Percentiles rank a stretch among this genome's conserved stretches.
These are phyloP conservation scores for Candida lessepsii DNA, from an alignment of 805 yeast genomes.

Conservation along the genomic window DNA sequence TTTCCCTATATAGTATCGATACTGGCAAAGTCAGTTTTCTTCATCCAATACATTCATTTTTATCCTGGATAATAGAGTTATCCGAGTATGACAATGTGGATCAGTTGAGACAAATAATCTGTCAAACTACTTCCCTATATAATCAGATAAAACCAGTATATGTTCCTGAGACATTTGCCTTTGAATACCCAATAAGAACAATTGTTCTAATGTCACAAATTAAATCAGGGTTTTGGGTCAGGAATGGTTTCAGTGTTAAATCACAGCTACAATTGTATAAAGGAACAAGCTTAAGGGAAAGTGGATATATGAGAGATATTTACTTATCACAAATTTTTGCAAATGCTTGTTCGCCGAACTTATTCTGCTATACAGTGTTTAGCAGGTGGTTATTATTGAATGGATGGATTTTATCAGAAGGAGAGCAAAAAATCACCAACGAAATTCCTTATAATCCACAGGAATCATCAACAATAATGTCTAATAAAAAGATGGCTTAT, in stretches of 20 bases:
- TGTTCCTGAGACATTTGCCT: constrained; percentile 31
- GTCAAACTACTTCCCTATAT: constrained; percentile 12
- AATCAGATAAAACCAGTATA: constrained; percentile 6
- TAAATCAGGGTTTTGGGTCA: constrained; percentile 88
- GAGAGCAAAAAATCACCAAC: constrained; percentile 9
- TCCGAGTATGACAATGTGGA: constrained; percentile 27
- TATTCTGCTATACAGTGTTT: constrained; percentile 55
- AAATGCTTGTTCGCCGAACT: constrained; percentile 49
- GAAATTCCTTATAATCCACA: background rate
- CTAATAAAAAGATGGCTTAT: constrained; percentile 20
- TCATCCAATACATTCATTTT: constrained; percentile 76
- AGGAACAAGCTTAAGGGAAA: constrained; percentile 75
- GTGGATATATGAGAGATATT: constrained; percentile 77
- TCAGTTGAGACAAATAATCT: constrained; percentile 22
- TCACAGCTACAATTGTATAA: constrained; percentile 79
- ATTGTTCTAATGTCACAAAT: constrained; percentile 79
- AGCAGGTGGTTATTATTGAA: constrained; percentile 65
- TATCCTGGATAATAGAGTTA: constrained; percentile 69
- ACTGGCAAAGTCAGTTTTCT: constrained; percentile 60
- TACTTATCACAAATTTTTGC: constrained; percentile 67
- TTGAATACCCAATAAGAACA: constrained; percentile 77
- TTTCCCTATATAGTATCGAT: constrained; percentile 27
- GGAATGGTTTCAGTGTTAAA: constrained; percentile 82
- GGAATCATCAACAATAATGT: background rate
- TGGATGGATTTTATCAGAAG: constrained; percentile 22